Base-by-base conservation (phyloP, 345 rosid genomes). In the Eutrema japonicum region DNA sequence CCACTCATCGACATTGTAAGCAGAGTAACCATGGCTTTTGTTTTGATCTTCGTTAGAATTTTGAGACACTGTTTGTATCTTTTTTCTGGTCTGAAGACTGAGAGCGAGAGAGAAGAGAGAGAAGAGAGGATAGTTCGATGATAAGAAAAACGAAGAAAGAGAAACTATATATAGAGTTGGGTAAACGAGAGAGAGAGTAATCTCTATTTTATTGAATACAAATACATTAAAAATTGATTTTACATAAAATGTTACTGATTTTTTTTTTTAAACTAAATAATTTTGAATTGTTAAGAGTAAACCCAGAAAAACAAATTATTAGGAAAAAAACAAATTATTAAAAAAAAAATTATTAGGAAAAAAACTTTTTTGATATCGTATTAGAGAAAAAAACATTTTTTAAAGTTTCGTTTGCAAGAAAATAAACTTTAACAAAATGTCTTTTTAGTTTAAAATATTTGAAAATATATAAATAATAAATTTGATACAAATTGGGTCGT, bases 81-180 rank as follows among this genome's bases (percentile, higher is more conserved):
- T 61, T 64, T 29, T 42, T 66, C 49, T 68, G 35, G 79, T 45
- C 70, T 18, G 71, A 54, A 69, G 33, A 61, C 36, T 22, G 26
- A 42, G 38, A 62, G 62, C 63, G 63, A 53, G 4, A 22, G n/a
- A 3, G 27, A 16, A 46, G 59, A 65, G 71, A 56, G 45, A 18
- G 60, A 43, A 30, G 75, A 37, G 48, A 43, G 9, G 51, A 63
- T 63, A 70, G 59, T 70, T 76, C 53, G 70, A 54, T 70, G 75
- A 54, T 57, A 55, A 63, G 52, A 70, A 41, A 29, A 55, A 27
- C 5, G 57, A 46, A 37, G 60, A 55, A 54, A 64, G 60, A 76
- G 60, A 54, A 69, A 43, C 41, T 43, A 47, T 76, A 70, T 76
- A 76, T 70, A 76, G 75, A 76, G 71, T 69, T 76, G 75, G 79